Conservation (phyloP, 2,329 filamentous ascomycete genomes). For the Xylariaceae sp. region DNA sequence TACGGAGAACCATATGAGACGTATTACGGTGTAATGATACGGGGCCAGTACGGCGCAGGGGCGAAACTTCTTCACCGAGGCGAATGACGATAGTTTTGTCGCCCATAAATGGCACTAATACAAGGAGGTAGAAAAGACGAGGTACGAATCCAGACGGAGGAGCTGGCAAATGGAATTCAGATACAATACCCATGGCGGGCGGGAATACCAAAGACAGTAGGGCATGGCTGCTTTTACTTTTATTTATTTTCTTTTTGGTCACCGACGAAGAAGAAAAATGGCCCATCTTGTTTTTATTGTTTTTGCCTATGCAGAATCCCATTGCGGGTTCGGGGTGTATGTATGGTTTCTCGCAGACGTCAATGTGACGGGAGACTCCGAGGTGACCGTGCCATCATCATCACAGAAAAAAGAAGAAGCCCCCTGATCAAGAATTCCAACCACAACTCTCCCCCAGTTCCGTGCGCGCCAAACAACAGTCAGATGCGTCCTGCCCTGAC, state of each 20-base stretch:
- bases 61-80: not conserved
- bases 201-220: conserved; percentile 18
- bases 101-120: conserved; percentile 6
- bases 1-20: not conserved
- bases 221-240: conserved; percentile 4
- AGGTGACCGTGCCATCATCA: conserved; percentile 14
- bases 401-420: conserved; percentile 12
- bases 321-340: conserved; percentile 27
- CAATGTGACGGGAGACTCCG: conserved; percentile 15
- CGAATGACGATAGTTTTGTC: conserved; percentile 14
- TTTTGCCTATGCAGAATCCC: conserved; percentile 34
- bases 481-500: conserved; percentile 17
- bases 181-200: not conserved
- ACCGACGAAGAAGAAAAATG: conserved; percentile 12
- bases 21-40: conserved; percentile 17
- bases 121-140: conserved; percentile 2
- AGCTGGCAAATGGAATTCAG: conserved; percentile 1
- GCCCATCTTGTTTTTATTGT: conserved; percentile 16
- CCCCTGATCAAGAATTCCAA: conserved; percentile 17
- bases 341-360: conserved; percentile 20
- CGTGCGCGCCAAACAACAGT: conserved; percentile 18
- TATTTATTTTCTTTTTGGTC: not conserved
- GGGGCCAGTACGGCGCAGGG: conserved; percentile 8
- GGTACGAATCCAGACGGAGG: conserved; percentile 4
- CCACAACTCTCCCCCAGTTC: conserved; percentile 9